phyloP scores from a whole-genome alignment of 2,329 filamentous ascomycete genomes.

The Penicillium janthinellum region DNA sequence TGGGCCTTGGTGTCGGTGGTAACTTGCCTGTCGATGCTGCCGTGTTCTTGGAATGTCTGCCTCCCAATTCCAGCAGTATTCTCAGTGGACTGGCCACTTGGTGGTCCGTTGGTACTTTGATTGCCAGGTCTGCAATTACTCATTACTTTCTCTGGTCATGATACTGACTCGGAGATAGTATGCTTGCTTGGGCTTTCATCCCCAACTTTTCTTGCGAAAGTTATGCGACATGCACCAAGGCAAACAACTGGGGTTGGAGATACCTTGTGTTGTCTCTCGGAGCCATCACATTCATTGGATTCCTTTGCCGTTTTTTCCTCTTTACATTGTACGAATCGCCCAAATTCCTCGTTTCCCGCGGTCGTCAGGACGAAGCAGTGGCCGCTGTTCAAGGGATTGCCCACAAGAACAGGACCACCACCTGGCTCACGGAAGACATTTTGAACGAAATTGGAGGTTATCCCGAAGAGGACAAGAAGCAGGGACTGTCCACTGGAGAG shows the following conservation, averaged over 20 bases:
- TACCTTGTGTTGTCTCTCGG: constrained; percentile 71
- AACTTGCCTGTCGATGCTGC: constrained; percentile 60
- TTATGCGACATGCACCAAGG: constrained; percentile 40
- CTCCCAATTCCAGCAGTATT: constrained; percentile 70
- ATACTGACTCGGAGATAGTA: constrained; percentile 20
- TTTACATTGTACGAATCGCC: constrained; percentile 82
- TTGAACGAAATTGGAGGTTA: constrained; percentile 58
- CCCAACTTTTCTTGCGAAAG: constrained; percentile 60
- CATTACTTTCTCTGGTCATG: not conserved
- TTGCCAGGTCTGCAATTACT: constrained; percentile 50
- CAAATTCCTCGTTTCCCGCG: constrained; percentile 76
- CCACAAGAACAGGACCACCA: constrained; percentile 66
- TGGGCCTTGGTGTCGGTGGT: constrained; percentile 72
- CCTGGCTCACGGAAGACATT: constrained; percentile 74
- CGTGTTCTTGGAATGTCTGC: constrained; percentile 76
- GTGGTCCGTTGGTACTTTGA: constrained; percentile 82
- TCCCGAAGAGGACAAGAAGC: constrained; percentile 43
- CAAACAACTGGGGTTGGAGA: constrained; percentile 70
- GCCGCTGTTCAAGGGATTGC: constrained; percentile 79
- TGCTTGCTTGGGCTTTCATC: constrained; percentile 74
- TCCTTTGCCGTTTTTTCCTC: constrained; percentile 70
- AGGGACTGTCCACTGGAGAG: constrained; percentile 46
- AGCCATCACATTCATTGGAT: constrained; percentile 71
- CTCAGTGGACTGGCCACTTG: constrained; percentile 80
- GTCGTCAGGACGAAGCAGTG: constrained; percentile 76